Conservation (phyloP, 179 eudicot genomes). For the Heliamphora ciliata region DNA sequence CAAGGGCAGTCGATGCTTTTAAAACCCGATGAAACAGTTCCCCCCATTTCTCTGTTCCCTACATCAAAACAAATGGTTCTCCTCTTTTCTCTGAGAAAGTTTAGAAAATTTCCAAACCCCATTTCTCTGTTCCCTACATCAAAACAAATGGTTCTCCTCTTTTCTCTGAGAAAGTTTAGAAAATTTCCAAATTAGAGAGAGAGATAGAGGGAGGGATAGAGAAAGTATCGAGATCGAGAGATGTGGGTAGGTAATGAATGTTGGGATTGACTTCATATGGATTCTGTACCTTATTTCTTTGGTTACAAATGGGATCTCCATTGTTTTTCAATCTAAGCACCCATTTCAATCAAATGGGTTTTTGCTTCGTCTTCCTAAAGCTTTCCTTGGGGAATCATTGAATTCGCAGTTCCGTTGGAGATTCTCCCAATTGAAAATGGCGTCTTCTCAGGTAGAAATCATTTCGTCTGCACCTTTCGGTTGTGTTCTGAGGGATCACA, state of each 20-base stretch:
- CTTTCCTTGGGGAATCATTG: not conserved
- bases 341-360: not conserved
- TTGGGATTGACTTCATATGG: not conserved
- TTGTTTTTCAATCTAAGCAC: not conserved
- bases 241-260: slow-evolving; percentile 5
- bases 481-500: slow-evolving; percentile 21
- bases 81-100: not conserved
- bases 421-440: slow-evolving; percentile 7
- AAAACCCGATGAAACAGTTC: slow-evolving; percentile 2
- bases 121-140: not conserved
- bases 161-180: not conserved
- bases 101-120: not conserved
- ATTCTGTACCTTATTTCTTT: not conserved
- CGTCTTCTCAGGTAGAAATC: slow-evolving; percentile 23
- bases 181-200: not conserved
- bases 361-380: not conserved
- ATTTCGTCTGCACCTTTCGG: slow-evolving; percentile 21
- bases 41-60: not conserved
- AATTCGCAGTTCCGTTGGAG: not conserved
- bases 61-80: not conserved
- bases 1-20: not conserved
- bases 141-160: slow-evolving; percentile 7
- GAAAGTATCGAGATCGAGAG: not conserved
- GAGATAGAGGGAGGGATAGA: not conserved
- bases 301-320: not conserved